Conservation (phyloP, 2,329 filamentous ascomycete genomes). For the Paraphaeosphaeria minitans region DNA sequence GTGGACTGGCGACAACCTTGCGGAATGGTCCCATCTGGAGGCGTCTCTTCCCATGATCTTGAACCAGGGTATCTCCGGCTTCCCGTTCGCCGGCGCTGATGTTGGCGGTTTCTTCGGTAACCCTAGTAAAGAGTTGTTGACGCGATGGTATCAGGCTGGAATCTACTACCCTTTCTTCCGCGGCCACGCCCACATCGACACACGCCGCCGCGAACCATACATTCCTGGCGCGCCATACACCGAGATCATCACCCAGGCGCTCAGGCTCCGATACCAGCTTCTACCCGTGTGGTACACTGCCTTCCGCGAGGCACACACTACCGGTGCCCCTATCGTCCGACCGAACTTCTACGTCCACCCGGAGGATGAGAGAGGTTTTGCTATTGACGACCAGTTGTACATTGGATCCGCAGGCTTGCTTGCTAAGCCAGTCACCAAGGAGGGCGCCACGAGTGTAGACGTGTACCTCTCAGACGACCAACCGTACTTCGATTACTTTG, state of each 20-base stretch:
- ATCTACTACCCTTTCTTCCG: constrained; percentile 99
- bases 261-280: constrained; percentile 86
- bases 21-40: constrained; percentile 88
- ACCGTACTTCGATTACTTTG: constrained; percentile 95
- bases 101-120: constrained; percentile 99
- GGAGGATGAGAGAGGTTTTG: constrained; percentile 82
- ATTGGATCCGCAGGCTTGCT: constrained; percentile 86
- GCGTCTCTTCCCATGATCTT: constrained; percentile 91
- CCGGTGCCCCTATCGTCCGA: constrained; percentile 84
- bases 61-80: constrained; percentile 89
- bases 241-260: constrained; percentile 81
- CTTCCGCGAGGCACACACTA: constrained; percentile 84
- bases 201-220: constrained; percentile 92
- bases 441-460: constrained; percentile 73
- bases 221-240: constrained; percentile 83
- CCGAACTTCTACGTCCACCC: constrained; percentile 95
- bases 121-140: constrained; percentile 86
- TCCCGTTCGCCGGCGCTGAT: constrained; percentile 92
- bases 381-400: constrained; percentile 91
- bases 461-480: constrained; percentile 90
- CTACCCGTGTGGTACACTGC: constrained; percentile 96
- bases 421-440: constrained; percentile 85
- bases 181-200: constrained; percentile 94
- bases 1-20: constrained; percentile 99
- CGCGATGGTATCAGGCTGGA: constrained; percentile 95